Base-by-base conservation (phyloP, 305 asterid species). In the Solanum hybrid region DNA sequence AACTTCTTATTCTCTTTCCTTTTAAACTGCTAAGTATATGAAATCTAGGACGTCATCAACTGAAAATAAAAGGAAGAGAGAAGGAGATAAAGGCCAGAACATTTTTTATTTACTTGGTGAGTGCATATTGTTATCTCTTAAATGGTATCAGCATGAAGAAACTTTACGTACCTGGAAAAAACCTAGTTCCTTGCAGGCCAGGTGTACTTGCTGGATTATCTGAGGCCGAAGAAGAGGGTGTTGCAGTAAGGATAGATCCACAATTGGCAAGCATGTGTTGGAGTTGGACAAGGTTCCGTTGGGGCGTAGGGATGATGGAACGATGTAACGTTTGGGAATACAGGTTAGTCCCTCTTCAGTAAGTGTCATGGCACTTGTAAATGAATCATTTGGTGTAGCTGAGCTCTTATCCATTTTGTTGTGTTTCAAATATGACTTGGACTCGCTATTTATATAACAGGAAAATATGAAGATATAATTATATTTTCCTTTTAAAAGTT, bases 111-210 rank as follows among this genome's bases (percentile, higher is more conserved):
- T 51, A 16, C 67, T 16, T 51, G 1, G 67, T 0, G 67, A 51
- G n/a, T 51, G 67, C n/a, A 51, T 61, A 22, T 61, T 61, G 71
- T 20, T 61, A 3, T 61, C 71, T 61, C 71, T 61, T 57, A 57
- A 3, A 57, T 57, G 11, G 24, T 57, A 57, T 57, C 69, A 57
- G 24, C 69, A 57, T 20, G 11, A 7, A 3, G 69, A 18, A 57
- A 18, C 69, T 24, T 42, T 39, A 24, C 31, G 6, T 93, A 95
- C 97, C 97, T 95, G 97, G 92, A 95, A 95, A 90, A 86, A 89
- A 46, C 98, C 96, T 12, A 90, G 39, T 42, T 93, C 93, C 92
- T 93, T 93, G 94, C 96, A 94, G 51, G 97, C 96, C 24, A 39
- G 33, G 42, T 87, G 87, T 22, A 95, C 90, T 86, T 94, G 78